phyloP scores from a whole-genome alignment of 768 basidiomycete genomes.

The Crassisporium funariophilum region DNA sequence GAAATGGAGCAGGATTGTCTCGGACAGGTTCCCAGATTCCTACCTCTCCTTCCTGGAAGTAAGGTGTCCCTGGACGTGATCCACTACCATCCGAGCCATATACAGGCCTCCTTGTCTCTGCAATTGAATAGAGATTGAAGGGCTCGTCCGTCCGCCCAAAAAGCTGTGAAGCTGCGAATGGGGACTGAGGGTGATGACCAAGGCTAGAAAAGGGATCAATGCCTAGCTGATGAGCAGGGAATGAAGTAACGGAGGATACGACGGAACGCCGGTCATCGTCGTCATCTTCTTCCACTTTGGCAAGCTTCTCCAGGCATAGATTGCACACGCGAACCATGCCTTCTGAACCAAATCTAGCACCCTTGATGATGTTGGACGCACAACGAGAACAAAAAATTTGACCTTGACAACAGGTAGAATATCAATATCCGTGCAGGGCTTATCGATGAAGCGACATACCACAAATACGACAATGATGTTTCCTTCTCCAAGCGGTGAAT shows the following conservation, averaged over 20 bases:
- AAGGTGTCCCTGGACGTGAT: conserved; percentile 56
- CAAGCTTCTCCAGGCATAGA: conserved; percentile 89
- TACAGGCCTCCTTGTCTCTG: conserved; percentile 63
- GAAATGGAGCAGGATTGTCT: conserved; percentile 73
- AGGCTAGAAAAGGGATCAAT: conserved; percentile 35
- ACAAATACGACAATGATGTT: conserved; percentile 98
- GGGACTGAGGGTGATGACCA: conserved; percentile 74
- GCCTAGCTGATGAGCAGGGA: conserved; percentile 79
- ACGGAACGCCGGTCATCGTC: conserved; percentile 88
- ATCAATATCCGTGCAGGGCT: neutral
- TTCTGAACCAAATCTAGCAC: conserved; percentile 88
- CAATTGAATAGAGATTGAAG: conserved; percentile 81
- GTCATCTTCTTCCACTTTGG: conserved; percentile 85
- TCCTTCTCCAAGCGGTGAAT: conserved; percentile 92
- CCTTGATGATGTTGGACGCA: conserved; percentile 96
- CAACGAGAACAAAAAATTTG: conserved; percentile 98
- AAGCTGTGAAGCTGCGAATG: conserved; percentile 84
- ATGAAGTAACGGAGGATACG: conserved; percentile 68
- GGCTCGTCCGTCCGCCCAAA: conserved; percentile 79
- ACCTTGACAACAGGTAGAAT: conserved; percentile 44
- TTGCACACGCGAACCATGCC: conserved; percentile 98
- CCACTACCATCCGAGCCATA: conserved; percentile 57
- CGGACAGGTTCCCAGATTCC: conserved; percentile 47
- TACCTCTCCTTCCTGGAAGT: conserved; percentile 42
- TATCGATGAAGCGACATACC: conserved; percentile 47